These are phyloP conservation scores for Gremmenia infestans DNA, from an alignment of 2,329 filamentous ascomycete species.

Conservation along the genomic window DNA sequence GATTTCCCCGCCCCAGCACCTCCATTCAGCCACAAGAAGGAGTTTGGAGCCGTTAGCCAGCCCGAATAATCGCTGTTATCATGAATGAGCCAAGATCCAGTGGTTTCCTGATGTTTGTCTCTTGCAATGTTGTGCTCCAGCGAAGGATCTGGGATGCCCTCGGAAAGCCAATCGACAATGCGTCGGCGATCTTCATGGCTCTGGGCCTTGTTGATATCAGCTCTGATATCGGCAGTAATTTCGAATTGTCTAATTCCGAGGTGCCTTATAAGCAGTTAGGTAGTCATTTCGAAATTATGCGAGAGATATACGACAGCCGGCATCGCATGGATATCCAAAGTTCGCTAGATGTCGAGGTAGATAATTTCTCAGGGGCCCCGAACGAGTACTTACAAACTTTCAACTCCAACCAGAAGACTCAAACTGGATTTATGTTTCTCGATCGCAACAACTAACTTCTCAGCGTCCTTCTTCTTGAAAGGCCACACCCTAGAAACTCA, in stretches of 20 bases:
- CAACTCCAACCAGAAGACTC: background rate
- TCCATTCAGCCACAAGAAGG: slow-evolving; percentile 14
- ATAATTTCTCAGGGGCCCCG: background rate
- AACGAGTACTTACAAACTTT: background rate
- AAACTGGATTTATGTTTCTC: slow-evolving; percentile 7
- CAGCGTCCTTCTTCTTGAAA: slow-evolving; percentile 19
- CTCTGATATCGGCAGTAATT: background rate
- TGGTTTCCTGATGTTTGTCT: slow-evolving; percentile 5
- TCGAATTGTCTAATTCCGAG: background rate
- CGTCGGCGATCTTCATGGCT: background rate
- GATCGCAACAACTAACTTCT: slow-evolving; percentile 12
- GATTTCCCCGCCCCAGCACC: slow-evolving; percentile 13
- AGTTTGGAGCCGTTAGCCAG: slow-evolving; percentile 5
- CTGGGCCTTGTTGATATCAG: background rate
- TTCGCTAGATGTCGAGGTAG: background rate
- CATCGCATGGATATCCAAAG: no score
- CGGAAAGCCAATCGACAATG: slow-evolving; percentile 1
- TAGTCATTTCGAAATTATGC: no score
- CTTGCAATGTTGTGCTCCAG: slow-evolving; percentile 12
- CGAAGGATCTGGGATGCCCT: slow-evolving; percentile 8
- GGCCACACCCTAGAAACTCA: slow-evolving; percentile 12
- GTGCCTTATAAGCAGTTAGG: background rate
- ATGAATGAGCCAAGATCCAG: slow-evolving; percentile 15
- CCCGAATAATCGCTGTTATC: background rate
- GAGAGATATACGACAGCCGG: no score